Percentiles rank a stretch among this genome's conserved stretches.
phyloP scores from a whole-genome alignment of 257 asterid genomes.

The Nicotiana obtusifolia region DNA sequence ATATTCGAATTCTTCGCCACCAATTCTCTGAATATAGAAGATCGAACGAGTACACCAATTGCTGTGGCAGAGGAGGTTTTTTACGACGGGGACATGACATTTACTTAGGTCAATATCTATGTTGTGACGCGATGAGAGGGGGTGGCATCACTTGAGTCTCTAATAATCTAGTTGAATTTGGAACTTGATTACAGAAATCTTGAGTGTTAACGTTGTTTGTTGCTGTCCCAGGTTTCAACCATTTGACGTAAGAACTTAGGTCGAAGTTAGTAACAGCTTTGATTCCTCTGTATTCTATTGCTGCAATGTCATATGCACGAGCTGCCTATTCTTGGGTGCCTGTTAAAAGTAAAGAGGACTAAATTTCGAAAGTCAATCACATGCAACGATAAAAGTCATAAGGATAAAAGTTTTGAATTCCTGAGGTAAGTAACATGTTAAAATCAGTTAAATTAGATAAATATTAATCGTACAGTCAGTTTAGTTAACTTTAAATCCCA shows the following conservation, averaged over 20 bases:
- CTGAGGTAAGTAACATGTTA: no score
- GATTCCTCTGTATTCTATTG: conserved; percentile 38
- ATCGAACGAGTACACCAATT: conserved; percentile 46
- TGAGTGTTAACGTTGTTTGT: conserved; percentile 2
- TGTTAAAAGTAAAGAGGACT: no score
- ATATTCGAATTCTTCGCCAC: conserved; percentile 46
- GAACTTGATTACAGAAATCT: conserved; percentile 19
- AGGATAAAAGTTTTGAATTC: no score
- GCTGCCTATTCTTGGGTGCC: conserved; percentile 45
- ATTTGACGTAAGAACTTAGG: conserved; percentile 28
- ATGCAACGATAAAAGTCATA: no score
- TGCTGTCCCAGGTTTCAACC: conserved; percentile 20
- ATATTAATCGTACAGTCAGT: no score
- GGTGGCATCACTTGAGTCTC: conserved; percentile 18
- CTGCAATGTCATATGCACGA: conserved; percentile 38
- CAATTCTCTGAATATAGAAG: conserved; percentile 50
- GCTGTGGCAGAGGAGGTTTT: conserved; percentile 53
- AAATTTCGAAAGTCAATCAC: no score
- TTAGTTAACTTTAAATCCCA: no score
- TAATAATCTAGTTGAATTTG: conserved; percentile 11
- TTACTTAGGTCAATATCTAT: neutral
- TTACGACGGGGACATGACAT: conserved; percentile 25
- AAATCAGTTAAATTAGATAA: no score
- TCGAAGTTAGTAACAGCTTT: conserved; percentile 36
- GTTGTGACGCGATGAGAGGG: neutral